Base-by-base conservation (phyloP, 2,329 filamentous ascomycete genomes). In the Arthrobotrys megalospora region DNA sequence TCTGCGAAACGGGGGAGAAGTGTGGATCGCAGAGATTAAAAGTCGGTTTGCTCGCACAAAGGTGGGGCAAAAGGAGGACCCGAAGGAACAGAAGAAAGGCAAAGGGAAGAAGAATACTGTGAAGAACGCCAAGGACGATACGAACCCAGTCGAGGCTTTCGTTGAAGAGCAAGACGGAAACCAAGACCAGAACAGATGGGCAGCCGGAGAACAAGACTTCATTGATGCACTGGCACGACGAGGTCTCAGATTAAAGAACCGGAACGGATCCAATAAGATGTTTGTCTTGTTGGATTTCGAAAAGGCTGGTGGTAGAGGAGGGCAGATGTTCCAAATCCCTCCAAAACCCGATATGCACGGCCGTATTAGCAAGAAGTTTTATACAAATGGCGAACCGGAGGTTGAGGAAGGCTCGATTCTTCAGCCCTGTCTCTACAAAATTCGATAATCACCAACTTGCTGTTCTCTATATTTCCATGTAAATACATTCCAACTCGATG, bases 21-120 rank as follows among this genome's bases (percentile, higher is more conserved):
- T 97, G 67, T 99, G 96, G 96, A 89, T 99, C 64, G 93, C 93
- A 58, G 96, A 99, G 86, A 97, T 99, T 85, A 98, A 98, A 86
- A 93, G 90, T 80, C 92, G 96, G 36, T 98, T 99, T 83, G 90
- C 52, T 87, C 90, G 2, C 85, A 76, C 14, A 82, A 83, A 84
- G 82, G 83, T 85, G 81, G 87, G 90, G 82, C 80, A 83, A 76
- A 48, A 89, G 88, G 82, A 66, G 14, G 90, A 90, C 83, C 82
- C 81, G 36, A 81, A 83, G 28, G 83, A 83, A 14, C 83, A 81
- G 14, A 82, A 80, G 50, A 73, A 65, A 36, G 60, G 82, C 21
- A 88, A 88, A 79, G 85, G 84, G 63, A 88, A 88, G 78, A 86
- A 86, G 72, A 83, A 83, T 50, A 80, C 80, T 21, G 84, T 82